phyloP scores from a whole-genome alignment of 2,329 filamentous ascomycete genomes.

The Fusarium sp. region DNA sequence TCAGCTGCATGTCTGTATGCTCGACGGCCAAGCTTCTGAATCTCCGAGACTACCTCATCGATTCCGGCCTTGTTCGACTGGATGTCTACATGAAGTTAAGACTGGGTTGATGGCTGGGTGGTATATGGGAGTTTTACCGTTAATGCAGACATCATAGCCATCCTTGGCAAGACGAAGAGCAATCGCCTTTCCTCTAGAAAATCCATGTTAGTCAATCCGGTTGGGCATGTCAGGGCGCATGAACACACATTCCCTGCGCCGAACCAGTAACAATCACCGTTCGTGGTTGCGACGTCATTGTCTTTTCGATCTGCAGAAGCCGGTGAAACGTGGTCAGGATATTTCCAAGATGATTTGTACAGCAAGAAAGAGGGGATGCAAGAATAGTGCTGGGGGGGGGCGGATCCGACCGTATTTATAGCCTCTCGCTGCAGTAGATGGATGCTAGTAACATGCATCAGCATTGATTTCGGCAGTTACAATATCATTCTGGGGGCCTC shows the following conservation, averaged over 20 bases:
- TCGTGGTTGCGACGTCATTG: neutral
- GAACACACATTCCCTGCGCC: neutral
- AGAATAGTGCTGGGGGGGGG: neutral
- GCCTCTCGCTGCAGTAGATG: neutral
- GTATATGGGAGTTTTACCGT: neutral
- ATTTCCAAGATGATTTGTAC: neutral
- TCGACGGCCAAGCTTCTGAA: slow-evolving; percentile 61
- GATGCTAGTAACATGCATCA: neutral
- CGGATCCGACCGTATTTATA: neutral
- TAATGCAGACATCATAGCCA: slow-evolving; percentile 72
- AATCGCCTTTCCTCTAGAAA: slow-evolving; percentile 66
- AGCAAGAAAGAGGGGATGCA: neutral
- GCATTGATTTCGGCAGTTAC: neutral
- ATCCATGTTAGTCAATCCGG: slow-evolving; percentile 22
- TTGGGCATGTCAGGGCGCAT: slow-evolving; percentile 55
- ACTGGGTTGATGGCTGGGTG: accelerated
- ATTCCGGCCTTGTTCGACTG: slow-evolving; percentile 50
- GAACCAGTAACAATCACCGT: slow-evolving; percentile 2
- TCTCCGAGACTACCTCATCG: slow-evolving; percentile 64
- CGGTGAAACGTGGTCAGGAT: neutral
- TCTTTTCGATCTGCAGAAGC: neutral
- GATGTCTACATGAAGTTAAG: slow-evolving; percentile 2
- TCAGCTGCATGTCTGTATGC: slow-evolving; percentile 68
- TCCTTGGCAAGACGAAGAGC: slow-evolving; percentile 72
- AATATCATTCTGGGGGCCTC: neutral